These are phyloP conservation scores for Didymellaceae sp. DNA, from an alignment of 2,329 filamentous ascomycete genomes.

Conservation along the genomic window DNA sequence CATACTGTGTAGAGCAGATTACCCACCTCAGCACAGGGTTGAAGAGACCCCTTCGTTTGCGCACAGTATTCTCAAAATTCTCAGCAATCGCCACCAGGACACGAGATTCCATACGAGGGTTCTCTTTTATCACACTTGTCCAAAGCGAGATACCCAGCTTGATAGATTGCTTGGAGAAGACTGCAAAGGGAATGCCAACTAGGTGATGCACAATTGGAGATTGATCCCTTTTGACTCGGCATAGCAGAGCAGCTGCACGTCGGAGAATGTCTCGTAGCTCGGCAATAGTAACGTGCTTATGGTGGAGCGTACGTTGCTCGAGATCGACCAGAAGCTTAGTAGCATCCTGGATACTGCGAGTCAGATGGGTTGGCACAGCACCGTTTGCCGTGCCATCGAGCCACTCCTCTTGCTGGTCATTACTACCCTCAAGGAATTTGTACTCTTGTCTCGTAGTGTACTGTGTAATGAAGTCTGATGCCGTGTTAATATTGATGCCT, in stretches of 20 bases:
- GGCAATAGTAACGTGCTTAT: constrained; percentile 71
- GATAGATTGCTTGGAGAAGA: constrained; percentile 94
- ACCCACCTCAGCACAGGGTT: constrained; percentile 69
- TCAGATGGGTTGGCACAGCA: constrained; percentile 30
- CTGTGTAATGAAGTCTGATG: constrained; percentile 94
- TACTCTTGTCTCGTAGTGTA: constrained; percentile 98
- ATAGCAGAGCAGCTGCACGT: constrained; percentile 84
- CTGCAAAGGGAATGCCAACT: constrained; percentile 87
- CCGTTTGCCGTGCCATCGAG: constrained; percentile 54
- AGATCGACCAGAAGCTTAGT: constrained; percentile 72
- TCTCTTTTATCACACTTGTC: constrained; percentile 97
- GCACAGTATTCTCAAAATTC: constrained; percentile 87
- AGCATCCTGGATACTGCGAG: constrained; percentile 58
- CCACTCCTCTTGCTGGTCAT: constrained; percentile 69
- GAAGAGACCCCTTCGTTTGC: constrained; percentile 81
- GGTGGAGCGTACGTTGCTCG: constrained; percentile 71
- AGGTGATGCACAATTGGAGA: constrained; percentile 83
- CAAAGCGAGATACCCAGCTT: constrained; percentile 94
- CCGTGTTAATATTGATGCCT: constrained; percentile 81
- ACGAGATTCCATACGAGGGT: constrained; percentile 83
- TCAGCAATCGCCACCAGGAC: constrained; percentile 86
- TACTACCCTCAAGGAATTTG: constrained; percentile 78
- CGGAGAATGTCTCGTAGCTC: constrained; percentile 84
- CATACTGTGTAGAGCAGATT: background rate
- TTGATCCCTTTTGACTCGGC: constrained; percentile 75